Evolutionary conservation across 2,329 filamentous ascomycete genomes (phyloP).

Genomic region (Penicillium psychrosexuale): DNA sequence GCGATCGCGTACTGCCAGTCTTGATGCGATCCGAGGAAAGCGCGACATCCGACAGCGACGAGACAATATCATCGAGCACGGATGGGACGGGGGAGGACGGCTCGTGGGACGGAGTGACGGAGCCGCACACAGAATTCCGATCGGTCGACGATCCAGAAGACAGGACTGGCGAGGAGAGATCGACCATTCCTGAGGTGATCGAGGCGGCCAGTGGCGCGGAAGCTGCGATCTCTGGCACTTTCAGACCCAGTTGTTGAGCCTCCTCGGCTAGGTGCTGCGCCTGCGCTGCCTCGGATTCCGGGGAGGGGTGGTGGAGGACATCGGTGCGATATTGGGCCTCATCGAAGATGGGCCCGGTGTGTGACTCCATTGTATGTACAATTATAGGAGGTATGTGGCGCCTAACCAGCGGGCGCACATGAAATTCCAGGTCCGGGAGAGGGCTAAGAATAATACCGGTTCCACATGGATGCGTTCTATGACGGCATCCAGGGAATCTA

Average conservation of each 20-base stretch:
- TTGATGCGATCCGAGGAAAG: constrained; percentile 29
- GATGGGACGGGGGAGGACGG: constrained; percentile 13
- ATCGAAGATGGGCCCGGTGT: constrained; percentile 27
- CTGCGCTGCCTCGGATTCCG: constrained; percentile 37
- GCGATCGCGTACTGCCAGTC: constrained; percentile 36
- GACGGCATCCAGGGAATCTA: constrained; percentile 27
- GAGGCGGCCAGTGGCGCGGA: constrained; percentile 37
- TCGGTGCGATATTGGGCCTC: constrained; percentile 38
- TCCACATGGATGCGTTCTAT: constrained; percentile 27
- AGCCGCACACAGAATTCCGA: constrained; percentile 29
- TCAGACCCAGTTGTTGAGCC: constrained; percentile 38
- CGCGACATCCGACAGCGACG: constrained; percentile 34
- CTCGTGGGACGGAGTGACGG: constrained; percentile 25
- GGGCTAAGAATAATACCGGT: constrained; percentile 26
- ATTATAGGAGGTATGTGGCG: constrained; percentile 9
- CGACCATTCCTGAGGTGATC: constrained; percentile 34
- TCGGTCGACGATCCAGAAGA: constrained; percentile 35
- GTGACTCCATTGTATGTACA: constrained; percentile 27
- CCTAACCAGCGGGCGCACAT: constrained; percentile 26
- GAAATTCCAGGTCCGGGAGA: constrained; percentile 4
- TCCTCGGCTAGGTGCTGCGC: constrained; percentile 39
- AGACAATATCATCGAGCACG: constrained; percentile 30
- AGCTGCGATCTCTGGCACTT: constrained; percentile 32
- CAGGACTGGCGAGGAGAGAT: constrained; percentile 34
- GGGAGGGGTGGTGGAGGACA: constrained; percentile 35